A percentile compares a stretch with the other conserved stretches of the same genome.
These are phyloP conservation scores for Danielozyma ontarioensis DNA, from an alignment of 805 yeast species.

Conservation along the genomic window DNA sequence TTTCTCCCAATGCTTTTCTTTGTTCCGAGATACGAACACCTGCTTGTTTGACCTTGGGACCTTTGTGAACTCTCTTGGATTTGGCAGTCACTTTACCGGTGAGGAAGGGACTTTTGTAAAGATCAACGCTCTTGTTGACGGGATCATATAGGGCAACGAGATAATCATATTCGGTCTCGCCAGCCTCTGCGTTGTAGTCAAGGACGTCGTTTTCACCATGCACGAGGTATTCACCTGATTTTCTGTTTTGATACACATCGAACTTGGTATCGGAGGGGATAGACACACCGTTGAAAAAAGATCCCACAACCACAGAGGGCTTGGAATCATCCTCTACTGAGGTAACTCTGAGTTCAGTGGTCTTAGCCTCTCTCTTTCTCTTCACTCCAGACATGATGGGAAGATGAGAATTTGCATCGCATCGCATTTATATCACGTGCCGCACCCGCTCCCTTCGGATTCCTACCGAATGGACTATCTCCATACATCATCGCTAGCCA, in stretches of 20 bases:
- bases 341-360: slow-evolving; percentile 37
- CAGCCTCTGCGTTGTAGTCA: slow-evolving; percentile 62
- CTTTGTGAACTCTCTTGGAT: slow-evolving; percentile 48
- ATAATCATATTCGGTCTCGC: slow-evolving; percentile 40
- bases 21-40: slow-evolving; percentile 49
- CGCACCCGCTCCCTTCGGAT: no score
- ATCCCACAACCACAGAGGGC: slow-evolving; percentile 52
- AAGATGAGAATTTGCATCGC: background rate
- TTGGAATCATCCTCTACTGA: slow-evolving; percentile 29
- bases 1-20: slow-evolving; percentile 86
- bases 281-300: slow-evolving; percentile 75
- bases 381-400: slow-evolving; percentile 11
- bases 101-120: slow-evolving; percentile 60
- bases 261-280: slow-evolving; percentile 57
- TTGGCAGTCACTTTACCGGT: slow-evolving; percentile 59
- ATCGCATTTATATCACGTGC: background rate
- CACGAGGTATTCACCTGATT: slow-evolving; percentile 41
- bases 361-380: slow-evolving; percentile 31
- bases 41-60: slow-evolving; percentile 60
- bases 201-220: slow-evolving; percentile 77
- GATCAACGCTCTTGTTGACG: slow-evolving; percentile 53
- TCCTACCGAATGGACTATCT: no score
- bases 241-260: slow-evolving; percentile 53
- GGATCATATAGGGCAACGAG: slow-evolving; percentile 78
- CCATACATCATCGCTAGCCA: background rate